These are phyloP conservation scores for Jacaranda copaia DNA, from an alignment of 257 asterid genomes.

Conservation along the genomic window DNA sequence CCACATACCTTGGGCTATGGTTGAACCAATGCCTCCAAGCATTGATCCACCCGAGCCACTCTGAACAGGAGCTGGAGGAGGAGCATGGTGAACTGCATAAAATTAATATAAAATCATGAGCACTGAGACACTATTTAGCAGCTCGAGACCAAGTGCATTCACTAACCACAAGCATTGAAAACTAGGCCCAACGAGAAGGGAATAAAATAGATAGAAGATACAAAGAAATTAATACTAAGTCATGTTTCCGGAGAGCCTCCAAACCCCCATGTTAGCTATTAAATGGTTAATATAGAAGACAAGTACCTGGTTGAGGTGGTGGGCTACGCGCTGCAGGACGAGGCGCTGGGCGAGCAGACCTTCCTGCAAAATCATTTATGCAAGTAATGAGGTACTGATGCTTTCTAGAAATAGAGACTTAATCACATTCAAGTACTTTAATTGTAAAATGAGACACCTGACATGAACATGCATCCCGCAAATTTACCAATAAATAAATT, in stretches of 20 bases:
- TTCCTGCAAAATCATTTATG: slow-evolving; percentile 52
- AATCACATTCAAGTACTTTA: neutral
- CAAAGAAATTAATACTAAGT: neutral
- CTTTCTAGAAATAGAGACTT: neutral
- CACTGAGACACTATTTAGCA: neutral
- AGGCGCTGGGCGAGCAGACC: slow-evolving; percentile 76
- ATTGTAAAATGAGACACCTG: neutral
- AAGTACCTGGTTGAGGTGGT: slow-evolving; percentile 57
- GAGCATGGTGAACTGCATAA: slow-evolving; percentile 62
- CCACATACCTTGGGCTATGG: slow-evolving; percentile 72
- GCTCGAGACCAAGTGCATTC: neutral
- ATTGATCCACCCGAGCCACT: slow-evolving; percentile 66
- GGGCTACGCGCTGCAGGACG: slow-evolving; percentile 64
- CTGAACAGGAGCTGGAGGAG: slow-evolving; percentile 81
- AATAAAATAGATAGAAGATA: neutral
- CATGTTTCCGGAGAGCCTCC: neutral
- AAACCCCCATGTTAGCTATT: neutral
- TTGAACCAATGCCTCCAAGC: slow-evolving; percentile 63
- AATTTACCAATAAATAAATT: neutral
- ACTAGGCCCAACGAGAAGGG: neutral
- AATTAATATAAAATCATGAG: slow-evolving; percentile 22
- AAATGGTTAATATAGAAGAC: neutral
- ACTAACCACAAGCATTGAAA: neutral
- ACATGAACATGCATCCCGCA: neutral
- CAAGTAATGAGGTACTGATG: neutral